phyloP scores from a whole-genome alignment of 768 basidiomycete species.

The Agaricus blazei region DNA sequence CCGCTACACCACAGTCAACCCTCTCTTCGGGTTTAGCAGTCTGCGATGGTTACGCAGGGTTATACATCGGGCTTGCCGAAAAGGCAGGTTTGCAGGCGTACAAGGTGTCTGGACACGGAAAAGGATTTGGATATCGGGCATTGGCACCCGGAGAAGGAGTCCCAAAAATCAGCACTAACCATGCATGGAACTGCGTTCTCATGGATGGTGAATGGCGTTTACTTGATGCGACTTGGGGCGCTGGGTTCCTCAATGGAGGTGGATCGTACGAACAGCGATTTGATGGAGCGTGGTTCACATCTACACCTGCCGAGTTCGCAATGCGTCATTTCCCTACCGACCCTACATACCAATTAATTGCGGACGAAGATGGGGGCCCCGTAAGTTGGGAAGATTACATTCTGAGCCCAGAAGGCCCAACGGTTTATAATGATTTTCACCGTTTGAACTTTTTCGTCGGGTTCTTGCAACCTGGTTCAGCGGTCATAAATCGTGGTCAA shows the following conservation, averaged over 20 bases:
- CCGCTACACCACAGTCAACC: conserved; percentile 32
- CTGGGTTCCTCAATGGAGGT: conserved; percentile 33
- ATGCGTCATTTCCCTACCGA: conserved; percentile 40
- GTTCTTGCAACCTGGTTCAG: conserved; percentile 29
- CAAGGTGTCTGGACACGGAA: conserved; percentile 41
- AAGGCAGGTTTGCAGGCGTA: conserved; percentile 32
- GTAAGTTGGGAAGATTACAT: conserved; percentile 43
- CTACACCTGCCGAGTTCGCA: conserved; percentile 36
- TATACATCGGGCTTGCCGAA: conserved; percentile 36
- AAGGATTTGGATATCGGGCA: conserved; percentile 36
- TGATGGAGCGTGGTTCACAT: conserved; percentile 37
- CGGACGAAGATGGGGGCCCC: conserved; percentile 32
- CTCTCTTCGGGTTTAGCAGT: conserved; percentile 40
- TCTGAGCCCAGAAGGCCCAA: conserved; percentile 32
- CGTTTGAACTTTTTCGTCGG: conserved; percentile 25
- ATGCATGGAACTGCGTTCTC: conserved; percentile 45
- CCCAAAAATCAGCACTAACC: conserved; percentile 33
- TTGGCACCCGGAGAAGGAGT: conserved; percentile 25
- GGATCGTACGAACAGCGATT: conserved; percentile 28
- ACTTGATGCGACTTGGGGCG: conserved; percentile 45
- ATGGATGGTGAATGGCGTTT: conserved; percentile 42
- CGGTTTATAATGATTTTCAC: conserved; percentile 30
- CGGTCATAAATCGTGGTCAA: conserved; percentile 27
- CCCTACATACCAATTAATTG: conserved; percentile 34
- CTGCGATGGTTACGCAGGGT: conserved; percentile 44